These are phyloP conservation scores for Podila epicladia DNA, from an alignment of 192 early-diverging fungal species.

Conservation along the genomic window DNA sequence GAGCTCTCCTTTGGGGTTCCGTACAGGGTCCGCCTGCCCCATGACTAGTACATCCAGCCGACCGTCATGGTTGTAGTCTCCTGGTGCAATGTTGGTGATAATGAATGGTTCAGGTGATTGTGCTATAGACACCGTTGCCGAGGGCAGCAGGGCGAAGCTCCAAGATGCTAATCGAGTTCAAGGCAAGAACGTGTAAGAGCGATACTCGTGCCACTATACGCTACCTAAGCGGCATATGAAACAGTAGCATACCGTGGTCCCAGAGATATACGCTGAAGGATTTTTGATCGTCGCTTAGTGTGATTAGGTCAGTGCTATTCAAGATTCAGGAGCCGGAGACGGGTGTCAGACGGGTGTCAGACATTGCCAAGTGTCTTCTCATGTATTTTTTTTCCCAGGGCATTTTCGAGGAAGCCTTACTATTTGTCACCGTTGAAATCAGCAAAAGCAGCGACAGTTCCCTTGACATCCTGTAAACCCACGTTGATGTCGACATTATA, in stretches of 20 bases:
- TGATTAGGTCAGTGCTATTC: constrained; percentile 82
- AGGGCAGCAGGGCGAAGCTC: constrained; percentile 53
- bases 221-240: background rate
- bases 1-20: constrained; percentile 52
- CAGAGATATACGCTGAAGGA: constrained; percentile 75
- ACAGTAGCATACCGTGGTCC: constrained; percentile 62
- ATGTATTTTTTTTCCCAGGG: background rate
- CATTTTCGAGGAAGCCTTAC: constrained; percentile 39
- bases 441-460: constrained; percentile 84
- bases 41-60: constrained; percentile 85
- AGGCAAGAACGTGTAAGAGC: background rate
- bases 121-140: constrained; percentile 59
- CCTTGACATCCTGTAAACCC: constrained; percentile 71
- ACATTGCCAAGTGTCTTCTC: background rate
- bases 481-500: constrained; percentile 65
- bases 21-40: constrained; percentile 58
- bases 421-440: constrained; percentile 88
- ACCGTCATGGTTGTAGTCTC: constrained; percentile 93
- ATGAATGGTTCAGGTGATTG: constrained; percentile 47
- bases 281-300: constrained; percentile 73
- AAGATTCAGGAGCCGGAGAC: background rate
- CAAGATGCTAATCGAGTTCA: constrained; percentile 29
- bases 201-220: background rate
- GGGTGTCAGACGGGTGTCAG: background rate
- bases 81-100: constrained; percentile 81